phyloP scores from a whole-genome alignment of 2,329 filamentous ascomycete species.

The Fusarium sp. region DNA sequence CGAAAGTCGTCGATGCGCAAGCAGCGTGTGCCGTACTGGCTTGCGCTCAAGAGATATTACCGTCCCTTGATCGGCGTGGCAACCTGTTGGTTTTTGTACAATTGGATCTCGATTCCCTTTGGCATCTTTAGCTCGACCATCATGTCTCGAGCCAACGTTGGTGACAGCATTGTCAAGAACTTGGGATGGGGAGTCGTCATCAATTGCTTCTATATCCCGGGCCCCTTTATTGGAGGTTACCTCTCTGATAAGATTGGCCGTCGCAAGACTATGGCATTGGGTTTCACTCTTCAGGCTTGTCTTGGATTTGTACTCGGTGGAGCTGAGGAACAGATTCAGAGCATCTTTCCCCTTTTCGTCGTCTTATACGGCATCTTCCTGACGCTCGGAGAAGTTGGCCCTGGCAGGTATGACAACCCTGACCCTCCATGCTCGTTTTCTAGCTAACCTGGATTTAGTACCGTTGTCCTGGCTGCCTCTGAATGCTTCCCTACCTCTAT shows the following conservation, averaged over 20 bases:
- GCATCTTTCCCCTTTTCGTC: constrained; percentile 58
- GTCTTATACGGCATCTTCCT: constrained; percentile 61
- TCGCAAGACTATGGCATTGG: constrained; percentile 59
- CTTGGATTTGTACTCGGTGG: constrained; percentile 61
- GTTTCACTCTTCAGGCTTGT: constrained; percentile 54
- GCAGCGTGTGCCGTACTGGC: constrained; percentile 55
- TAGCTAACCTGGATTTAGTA: constrained; percentile 34
- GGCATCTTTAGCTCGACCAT: constrained; percentile 64
- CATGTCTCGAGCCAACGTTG: constrained; percentile 52
- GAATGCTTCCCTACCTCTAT: constrained; percentile 61
- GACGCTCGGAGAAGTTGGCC: constrained; percentile 59
- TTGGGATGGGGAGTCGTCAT: constrained; percentile 57
- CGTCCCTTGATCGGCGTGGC: constrained; percentile 58
- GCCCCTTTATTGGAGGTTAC: constrained; percentile 56
- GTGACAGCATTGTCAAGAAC: constrained; percentile 53
- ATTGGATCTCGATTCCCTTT: constrained; percentile 64
- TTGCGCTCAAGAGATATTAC: constrained; percentile 59
- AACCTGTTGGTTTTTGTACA: constrained; percentile 60
- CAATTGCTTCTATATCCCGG: constrained; percentile 60
- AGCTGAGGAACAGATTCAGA: constrained; percentile 54
- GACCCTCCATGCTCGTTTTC: not conserved
- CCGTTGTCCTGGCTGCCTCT: constrained; percentile 51
- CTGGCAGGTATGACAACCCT: constrained; percentile 50
- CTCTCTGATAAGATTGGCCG: constrained; percentile 59
- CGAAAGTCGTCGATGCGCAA: constrained; percentile 56